phyloP scores from a whole-genome alignment of 108 stramenopile species.

The Hondaea fermentalgiana region DNA sequence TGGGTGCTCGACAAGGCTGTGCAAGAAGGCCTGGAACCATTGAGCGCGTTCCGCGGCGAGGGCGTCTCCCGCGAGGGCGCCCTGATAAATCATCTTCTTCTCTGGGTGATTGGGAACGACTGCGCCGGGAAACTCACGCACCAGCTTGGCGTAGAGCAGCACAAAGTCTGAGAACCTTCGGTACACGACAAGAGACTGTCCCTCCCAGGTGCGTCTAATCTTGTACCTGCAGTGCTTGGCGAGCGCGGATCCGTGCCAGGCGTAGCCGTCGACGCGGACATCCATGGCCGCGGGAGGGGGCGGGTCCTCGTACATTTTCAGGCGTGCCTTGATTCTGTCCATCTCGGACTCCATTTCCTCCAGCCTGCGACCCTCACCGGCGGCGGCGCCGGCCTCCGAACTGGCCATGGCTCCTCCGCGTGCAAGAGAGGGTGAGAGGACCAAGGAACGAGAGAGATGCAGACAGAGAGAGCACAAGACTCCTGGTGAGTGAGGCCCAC shows the following conservation, averaged over 20 bases:
- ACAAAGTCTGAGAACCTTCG: constrained; percentile 1
- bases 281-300: not conserved
- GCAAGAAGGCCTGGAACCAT: constrained; percentile 12
- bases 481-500: too few relatives aligned
- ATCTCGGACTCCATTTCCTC: not conserved
- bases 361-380: not conserved
- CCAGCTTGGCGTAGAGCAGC: not conserved
- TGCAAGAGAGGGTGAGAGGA: too few relatives aligned
- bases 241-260: constrained; percentile 1
- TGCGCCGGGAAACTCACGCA: not conserved
- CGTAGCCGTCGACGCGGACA: constrained; percentile 11
- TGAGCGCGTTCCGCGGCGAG: not conserved
- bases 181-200: not conserved
- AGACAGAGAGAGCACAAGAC: too few relatives aligned
- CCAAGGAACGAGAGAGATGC: too few relatives aligned
- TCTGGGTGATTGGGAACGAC: not conserved
- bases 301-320: constrained; percentile 9
- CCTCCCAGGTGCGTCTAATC: not conserved
- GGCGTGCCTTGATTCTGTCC: not conserved
- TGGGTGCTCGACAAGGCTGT: not conserved
- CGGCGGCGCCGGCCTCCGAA: too few relatives aligned
- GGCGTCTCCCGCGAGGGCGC: not conserved
- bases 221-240: not conserved
- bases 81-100: not conserved
- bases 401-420: too few relatives aligned